A percentile compares a stretch with the other conserved stretches of the same genome.
phyloP scores from a whole-genome alignment of 768 basidiomycete species.

The Suillus subalutaceus region DNA sequence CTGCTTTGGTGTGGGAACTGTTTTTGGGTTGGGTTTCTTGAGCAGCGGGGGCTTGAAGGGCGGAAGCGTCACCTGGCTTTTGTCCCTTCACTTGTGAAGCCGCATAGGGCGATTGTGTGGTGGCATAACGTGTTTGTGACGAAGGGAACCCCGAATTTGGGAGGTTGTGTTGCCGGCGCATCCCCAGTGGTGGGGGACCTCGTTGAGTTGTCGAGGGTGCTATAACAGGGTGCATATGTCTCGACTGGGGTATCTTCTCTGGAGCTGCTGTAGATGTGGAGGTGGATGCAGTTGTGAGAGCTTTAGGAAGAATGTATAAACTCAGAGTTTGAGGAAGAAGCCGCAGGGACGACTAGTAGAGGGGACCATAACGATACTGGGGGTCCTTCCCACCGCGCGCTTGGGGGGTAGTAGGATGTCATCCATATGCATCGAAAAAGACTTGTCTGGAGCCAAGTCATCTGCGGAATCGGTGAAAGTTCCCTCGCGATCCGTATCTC shows the following conservation, averaged over 20 bases:
- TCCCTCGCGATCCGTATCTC: neutral
- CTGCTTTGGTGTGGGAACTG: conserved; percentile 3
- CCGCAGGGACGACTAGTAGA: neutral
- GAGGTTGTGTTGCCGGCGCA: conserved; percentile 24
- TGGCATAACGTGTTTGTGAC: conserved; percentile 24
- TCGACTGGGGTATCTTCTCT: neutral
- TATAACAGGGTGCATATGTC: neutral
- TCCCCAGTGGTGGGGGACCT: conserved; percentile 30
- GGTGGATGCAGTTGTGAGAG: neutral
- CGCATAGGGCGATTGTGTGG: neutral
- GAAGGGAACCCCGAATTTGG: neutral
- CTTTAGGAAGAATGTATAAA: neutral
- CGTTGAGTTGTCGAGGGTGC: neutral
- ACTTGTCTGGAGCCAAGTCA: neutral
- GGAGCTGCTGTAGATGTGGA: neutral
- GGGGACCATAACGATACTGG: neutral
- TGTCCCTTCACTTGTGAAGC: conserved; percentile 20
- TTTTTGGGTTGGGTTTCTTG: neutral
- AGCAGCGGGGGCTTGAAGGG: conserved; percentile 34
- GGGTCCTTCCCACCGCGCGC: neutral
- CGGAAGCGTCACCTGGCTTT: conserved; percentile 20
- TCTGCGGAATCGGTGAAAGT: neutral
- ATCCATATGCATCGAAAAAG: conserved; percentile 4
- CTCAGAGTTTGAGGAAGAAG: neutral
- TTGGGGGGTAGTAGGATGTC: neutral